Percentiles rank a stretch among this genome's conserved stretches.
Conservation (phyloP, 768 basidiomycete species). For the Roridomyces roridus region DNA sequence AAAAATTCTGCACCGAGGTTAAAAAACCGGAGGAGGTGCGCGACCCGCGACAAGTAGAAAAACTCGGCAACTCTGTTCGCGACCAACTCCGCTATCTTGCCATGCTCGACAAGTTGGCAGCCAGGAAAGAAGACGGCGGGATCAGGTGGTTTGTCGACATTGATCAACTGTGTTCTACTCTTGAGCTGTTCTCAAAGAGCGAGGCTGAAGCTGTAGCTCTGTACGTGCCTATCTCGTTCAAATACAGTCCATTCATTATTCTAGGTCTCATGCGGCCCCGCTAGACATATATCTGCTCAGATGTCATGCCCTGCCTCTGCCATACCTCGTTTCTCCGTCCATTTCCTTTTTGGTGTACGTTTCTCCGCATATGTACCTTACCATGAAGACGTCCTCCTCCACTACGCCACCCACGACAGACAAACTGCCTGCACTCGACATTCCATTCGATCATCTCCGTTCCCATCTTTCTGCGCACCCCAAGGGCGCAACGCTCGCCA, state of each 20-base stretch:
- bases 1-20: constrained; percentile 64
- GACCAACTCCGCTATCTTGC: constrained; percentile 73
- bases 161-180: constrained; percentile 55
- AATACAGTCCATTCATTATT: constrained; percentile 7
- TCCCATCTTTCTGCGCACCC: constrained; percentile 45
- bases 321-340: constrained; percentile 70
- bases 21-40: constrained; percentile 58
- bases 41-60: constrained; percentile 59
- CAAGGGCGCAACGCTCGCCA: constrained; percentile 62
- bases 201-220: constrained; percentile 61
- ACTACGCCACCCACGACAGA: constrained; percentile 22
- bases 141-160: constrained; percentile 79
- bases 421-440: constrained; percentile 52
- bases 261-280: constrained; percentile 53
- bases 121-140: constrained; percentile 63
- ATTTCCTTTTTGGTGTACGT: constrained; percentile 76
- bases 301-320: constrained; percentile 71
- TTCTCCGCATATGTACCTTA: constrained; percentile 73
- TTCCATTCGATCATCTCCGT: constrained; percentile 57
- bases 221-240: constrained; percentile 45
- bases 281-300: constrained; percentile 77
- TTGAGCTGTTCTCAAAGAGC: constrained; percentile 54
- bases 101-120: constrained; percentile 72
- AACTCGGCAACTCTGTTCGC: constrained; percentile 52
- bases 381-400: constrained; percentile 50